Evolutionary conservation across 129 eudicot species (phyloP), one percentile per base, ranked within the genome.

Genomic region (Flaveria sonorensis): DNA sequence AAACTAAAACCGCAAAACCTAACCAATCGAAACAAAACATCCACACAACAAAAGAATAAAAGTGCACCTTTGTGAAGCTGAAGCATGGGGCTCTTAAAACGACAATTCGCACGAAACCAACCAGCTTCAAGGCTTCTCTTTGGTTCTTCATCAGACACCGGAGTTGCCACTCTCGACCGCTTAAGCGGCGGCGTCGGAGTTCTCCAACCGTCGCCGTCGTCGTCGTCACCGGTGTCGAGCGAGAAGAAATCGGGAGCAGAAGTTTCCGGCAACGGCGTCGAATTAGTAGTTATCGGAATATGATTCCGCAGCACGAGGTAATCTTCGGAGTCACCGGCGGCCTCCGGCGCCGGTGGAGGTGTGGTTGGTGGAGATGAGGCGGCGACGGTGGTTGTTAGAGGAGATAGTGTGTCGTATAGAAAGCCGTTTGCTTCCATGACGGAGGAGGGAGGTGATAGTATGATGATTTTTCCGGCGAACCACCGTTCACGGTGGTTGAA

Each of bases 61-160:
- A 45, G 21, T 1, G 5, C 7, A 92, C 98, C 98, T 88, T 90
- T 86, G 72, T 93, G 98, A 59, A 93, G 97, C 88, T 89, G 92
- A 79, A 93, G 92, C 98, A 90, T 93, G 20, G 97, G 97, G 85
- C 98, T 93, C 52, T 83, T 88, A 79, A 90, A 87, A 72, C 91
- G 87, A 71, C 88, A 93, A 88, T 86, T 61, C 21, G 86, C 69
- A 39, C 92, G 88, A 84, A 93, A 93, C 98, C 98, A 90, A 55
- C 83, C 87, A 20, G 87, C 85, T 77, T 93, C 98, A 4, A 87
- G 91, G 1, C 79, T 77, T 15, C 89, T 79, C 72, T 72, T 83
- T 3, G 79, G 80, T 68, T 84, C 83, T 19, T 60, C 79, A 28
- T 50, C 77, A 13, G 47, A 48, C 16, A 46, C 36, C 36, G 82